Evolutionary conservation across 352 stramenopile species (phyloP).

Genomic region (Phytophthora sansomeana): DNA sequence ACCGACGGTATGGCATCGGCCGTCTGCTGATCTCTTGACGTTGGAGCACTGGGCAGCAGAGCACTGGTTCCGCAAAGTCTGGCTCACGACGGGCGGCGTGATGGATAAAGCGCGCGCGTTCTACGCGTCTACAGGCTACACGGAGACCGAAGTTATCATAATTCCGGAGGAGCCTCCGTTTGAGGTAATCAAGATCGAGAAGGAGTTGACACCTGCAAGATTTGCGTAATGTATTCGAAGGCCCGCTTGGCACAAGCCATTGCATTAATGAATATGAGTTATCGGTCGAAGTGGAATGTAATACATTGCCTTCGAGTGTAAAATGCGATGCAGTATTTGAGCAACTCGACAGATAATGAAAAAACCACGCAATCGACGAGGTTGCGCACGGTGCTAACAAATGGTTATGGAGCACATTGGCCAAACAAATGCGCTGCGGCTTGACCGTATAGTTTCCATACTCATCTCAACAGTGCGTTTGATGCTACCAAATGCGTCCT

Average conservation of each 20-base stretch:
- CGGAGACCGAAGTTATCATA: constrained; percentile 14
- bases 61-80: constrained; percentile 30
- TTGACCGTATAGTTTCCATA: too few relatives aligned
- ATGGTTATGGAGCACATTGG: too few relatives aligned
- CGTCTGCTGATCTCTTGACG: constrained; percentile 30
- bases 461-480: too few relatives aligned
- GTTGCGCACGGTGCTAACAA: too few relatives aligned
- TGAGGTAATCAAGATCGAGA: constrained; percentile 34
- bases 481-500: too few relatives aligned
- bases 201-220: constrained; percentile 8
- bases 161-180: constrained; percentile 28
- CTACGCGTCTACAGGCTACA: constrained; percentile 34
- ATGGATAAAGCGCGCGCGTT: constrained; percentile 31
- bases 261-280: too few relatives aligned
- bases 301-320: background rate
- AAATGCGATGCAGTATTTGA: too few relatives aligned
- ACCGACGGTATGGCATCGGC: constrained; percentile 43
- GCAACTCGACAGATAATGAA: too few relatives aligned
- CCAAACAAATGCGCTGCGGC: too few relatives aligned
- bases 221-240: background rate
- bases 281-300: too few relatives aligned
- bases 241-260: background rate
- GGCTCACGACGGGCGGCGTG: constrained; percentile 34
- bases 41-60: constrained; percentile 42
- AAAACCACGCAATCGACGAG: too few relatives aligned